Evolutionary conservation across 2,329 filamentous ascomycete genomes (phyloP).

Genomic region (Fusarium burgessii): DNA sequence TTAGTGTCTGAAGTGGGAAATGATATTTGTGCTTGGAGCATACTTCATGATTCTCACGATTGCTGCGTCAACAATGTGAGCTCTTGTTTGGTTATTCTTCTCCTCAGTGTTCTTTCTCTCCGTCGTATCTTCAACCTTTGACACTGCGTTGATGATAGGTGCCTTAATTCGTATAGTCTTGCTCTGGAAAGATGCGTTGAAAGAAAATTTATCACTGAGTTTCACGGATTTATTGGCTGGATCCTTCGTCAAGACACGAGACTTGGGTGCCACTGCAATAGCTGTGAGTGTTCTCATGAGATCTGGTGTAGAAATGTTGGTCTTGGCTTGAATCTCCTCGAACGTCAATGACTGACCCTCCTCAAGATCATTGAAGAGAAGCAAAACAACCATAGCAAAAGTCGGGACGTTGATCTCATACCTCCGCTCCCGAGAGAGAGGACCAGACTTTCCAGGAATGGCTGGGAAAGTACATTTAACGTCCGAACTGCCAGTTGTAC

Average conservation of each 20-base stretch:
- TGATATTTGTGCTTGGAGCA: conserved; percentile 48
- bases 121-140: conserved; percentile 83
- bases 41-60: conserved; percentile 90
- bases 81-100: conserved; percentile 78
- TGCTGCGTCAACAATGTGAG: conserved; percentile 79
- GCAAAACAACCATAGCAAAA: conserved; percentile 88
- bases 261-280: conserved; percentile 85
- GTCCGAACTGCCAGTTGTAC: conserved; percentile 81
- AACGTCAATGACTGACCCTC: conserved; percentile 65
- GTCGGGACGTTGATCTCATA: conserved; percentile 95
- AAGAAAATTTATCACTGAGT: conserved; percentile 80
- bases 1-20: conserved; percentile 15
- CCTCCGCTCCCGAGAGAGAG: conserved; percentile 72
- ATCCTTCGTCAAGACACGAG: conserved; percentile 82
- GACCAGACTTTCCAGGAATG: conserved; percentile 74
- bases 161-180: conserved; percentile 91
- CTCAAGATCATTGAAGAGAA: conserved; percentile 86
- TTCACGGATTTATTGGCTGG: conserved; percentile 84
- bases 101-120: conserved; percentile 79
- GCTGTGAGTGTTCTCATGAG: conserved; percentile 83
- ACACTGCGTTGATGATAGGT: conserved; percentile 82
- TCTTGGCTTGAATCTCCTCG: conserved; percentile 85
- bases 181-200: conserved; percentile 85
- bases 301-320: conserved; percentile 80
- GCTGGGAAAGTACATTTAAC: conserved; percentile 83